Percentiles rank a stretch among this genome's conserved stretches.
phyloP scores from a whole-genome alignment of 257 asterid species.

The Coffea eugenioides region DNA sequence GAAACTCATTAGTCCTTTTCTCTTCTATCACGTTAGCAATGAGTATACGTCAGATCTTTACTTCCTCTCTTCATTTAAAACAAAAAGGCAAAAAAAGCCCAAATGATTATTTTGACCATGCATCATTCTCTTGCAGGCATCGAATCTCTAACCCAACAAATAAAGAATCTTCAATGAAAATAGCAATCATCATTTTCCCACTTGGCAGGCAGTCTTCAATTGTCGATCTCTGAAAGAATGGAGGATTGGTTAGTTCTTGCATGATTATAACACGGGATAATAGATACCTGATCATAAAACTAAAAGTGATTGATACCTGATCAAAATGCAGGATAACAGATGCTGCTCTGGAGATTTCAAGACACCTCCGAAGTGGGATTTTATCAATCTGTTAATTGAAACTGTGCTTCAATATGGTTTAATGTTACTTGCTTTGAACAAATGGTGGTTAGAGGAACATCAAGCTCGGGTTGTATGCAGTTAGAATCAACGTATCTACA shows the following conservation, averaged over 20 bases:
- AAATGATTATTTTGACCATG: slow-evolving; percentile 46
- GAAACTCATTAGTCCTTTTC: slow-evolving; percentile 22
- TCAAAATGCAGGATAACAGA: slow-evolving; percentile 7
- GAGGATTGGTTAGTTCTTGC: background rate
- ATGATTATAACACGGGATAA: background rate
- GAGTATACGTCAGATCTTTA: slow-evolving; percentile 53
- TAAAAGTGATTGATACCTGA: slow-evolving; percentile 9
- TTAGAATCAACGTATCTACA: slow-evolving; percentile 61
- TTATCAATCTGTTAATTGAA: slow-evolving; percentile 24
- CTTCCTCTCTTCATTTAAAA: slow-evolving; percentile 38
- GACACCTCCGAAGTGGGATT: slow-evolving; percentile 22
- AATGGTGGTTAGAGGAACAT: slow-evolving; percentile 19
- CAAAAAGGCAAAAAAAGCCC: slow-evolving; percentile 26
- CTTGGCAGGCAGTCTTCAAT: slow-evolving; percentile 27
- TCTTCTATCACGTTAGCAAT: slow-evolving; percentile 49
- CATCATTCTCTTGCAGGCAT: slow-evolving; percentile 35
- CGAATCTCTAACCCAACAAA: slow-evolving; percentile 48
- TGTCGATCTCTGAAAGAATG: slow-evolving; percentile 42
- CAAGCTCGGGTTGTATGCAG: slow-evolving; percentile 36
- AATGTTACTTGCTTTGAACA: slow-evolving; percentile 27
- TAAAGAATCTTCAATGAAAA: slow-evolving; percentile 51
- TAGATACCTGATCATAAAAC: background rate
- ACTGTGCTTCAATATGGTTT: slow-evolving; percentile 21
- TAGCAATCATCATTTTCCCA: slow-evolving; percentile 29
- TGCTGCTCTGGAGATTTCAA: background rate